These are phyloP conservation scores for Macadamia integrifolia DNA, from an alignment of 164 flowering plant genomes.

Conservation along the genomic window DNA sequence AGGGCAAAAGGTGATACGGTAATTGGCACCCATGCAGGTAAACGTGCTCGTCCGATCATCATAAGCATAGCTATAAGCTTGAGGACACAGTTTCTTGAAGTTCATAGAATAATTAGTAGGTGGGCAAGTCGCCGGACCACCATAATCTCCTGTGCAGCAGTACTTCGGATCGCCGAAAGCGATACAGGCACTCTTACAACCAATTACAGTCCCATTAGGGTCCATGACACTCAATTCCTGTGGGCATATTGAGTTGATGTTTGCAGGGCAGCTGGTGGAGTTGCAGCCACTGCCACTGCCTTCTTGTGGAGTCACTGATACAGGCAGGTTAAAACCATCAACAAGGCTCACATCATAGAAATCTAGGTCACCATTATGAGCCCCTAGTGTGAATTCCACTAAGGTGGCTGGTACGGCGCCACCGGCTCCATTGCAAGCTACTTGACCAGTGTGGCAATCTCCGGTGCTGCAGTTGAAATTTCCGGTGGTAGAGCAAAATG, in stretches of 20 bases:
- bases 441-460: slow-evolving; percentile 29
- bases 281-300: slow-evolving; percentile 7
- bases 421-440: slow-evolving; percentile 33
- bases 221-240: slow-evolving; percentile 11
- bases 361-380: slow-evolving; percentile 11
- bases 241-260: slow-evolving; percentile 20
- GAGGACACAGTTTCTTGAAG: slow-evolving; percentile 29
- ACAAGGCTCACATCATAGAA: slow-evolving; percentile 38
- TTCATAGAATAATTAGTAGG: slow-evolving; percentile 21
- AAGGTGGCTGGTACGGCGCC: slow-evolving; percentile 35
- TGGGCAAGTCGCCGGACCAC: slow-evolving; percentile 13
- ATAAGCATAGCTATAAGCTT: slow-evolving; percentile 30
- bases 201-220: slow-evolving; percentile 12
- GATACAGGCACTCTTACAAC: slow-evolving; percentile 26
- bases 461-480: slow-evolving; percentile 26
- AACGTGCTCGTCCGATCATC: slow-evolving; percentile 27
- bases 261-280: slow-evolving; percentile 11
- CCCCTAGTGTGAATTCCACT: slow-evolving; percentile 28
- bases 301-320: slow-evolving; percentile 7
- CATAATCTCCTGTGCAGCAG: slow-evolving; percentile 23
- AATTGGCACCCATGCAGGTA: slow-evolving; percentile 23
- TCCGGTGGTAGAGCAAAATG: slow-evolving; percentile 22
- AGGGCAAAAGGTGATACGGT: slow-evolving; percentile 25
- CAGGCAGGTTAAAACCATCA: slow-evolving; percentile 31
- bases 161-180: slow-evolving; percentile 18